Evolutionary conservation across 148 eudicot genomes (phyloP), one percentile per base, ranked within the genome.

Genomic region (Cornus suecica): DNA sequence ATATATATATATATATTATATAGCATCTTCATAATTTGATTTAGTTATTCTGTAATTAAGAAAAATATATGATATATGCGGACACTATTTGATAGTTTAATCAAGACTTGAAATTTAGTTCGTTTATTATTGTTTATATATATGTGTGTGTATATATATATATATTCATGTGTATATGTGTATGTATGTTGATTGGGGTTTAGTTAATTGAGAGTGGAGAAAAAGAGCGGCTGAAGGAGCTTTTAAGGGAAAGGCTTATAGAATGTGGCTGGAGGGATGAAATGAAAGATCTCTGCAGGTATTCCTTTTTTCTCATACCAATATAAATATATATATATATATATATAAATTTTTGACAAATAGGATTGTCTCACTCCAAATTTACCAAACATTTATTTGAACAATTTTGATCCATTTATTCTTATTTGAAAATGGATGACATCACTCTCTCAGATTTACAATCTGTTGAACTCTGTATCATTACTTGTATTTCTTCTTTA

Each of bases 191-290:
- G 24, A 20, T 58, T 58, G 20, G 18, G 62, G 62, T 20, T 58
- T 58, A 88, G 91, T 81, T 88, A 75, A 86, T 86, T 70, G 91
- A 88, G 80, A 88, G 91, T 77, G 91, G 91, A 41, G 91, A 88
- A 80, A 88, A 88, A 80, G 91, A 88, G 75, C 78, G 86, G 82
- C 69, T 88, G 80, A 88, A 82, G 91, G 88, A 88, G 78, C 86
- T 88, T 25, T 81, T 88, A 79, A 84, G 91, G 79, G 91, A 88
- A 74, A 86, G 89, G 83, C 89, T 88, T 48, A 78, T 88, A n/a
- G 91, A 88, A 14, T 86, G 88, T 79, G 89, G 91, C 5, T 83
- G 85, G 88, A 85, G 71, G 72, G 81, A 77, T 71, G 85, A 85
- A 69, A 85, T 77, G 88, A 73, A 79, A 74, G 54, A 75, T 62